Evolutionary conservation across 2,329 filamentous ascomycete genomes (phyloP).

Genomic region (Apiospora kogelbergensis): DNA sequence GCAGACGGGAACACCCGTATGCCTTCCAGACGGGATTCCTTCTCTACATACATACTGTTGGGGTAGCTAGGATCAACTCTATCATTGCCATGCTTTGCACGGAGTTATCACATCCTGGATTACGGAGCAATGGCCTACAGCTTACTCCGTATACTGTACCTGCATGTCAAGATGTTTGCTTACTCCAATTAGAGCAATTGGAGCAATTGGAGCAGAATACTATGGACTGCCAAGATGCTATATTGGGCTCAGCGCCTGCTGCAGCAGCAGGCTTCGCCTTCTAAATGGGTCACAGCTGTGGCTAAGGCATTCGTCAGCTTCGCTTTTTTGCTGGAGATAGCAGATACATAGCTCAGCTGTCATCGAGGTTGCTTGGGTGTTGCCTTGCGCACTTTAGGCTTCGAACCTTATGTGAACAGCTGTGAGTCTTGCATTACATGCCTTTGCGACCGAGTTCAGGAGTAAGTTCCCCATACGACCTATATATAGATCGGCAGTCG

Average conservation of each 20-base stretch:
- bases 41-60: neutral
- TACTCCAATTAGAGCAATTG: too few species aligned
- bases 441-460: neutral
- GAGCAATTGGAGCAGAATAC: too few species aligned
- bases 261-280: too few species aligned
- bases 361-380: neutral
- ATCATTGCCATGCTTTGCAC: neutral
- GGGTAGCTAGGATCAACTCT: neutral
- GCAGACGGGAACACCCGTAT: neutral
- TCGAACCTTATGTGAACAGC: neutral
- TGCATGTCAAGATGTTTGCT: too few species aligned
- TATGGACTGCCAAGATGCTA: too few species aligned
- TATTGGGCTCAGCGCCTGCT: too few species aligned
- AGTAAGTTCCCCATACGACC: neutral
- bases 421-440: neutral
- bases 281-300: too few species aligned
- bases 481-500: slow-evolving; percentile 3
- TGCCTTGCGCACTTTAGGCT: neutral
- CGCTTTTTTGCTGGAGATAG: too few species aligned
- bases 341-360: too few species aligned
- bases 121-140: neutral
- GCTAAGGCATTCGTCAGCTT: too few species aligned
- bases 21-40: neutral
- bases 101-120: neutral
- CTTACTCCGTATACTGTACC: neutral